These are phyloP conservation scores for Notholithocarpus densiflorus DNA, from an alignment of 306 rosid genomes.

Conservation along the genomic window DNA sequence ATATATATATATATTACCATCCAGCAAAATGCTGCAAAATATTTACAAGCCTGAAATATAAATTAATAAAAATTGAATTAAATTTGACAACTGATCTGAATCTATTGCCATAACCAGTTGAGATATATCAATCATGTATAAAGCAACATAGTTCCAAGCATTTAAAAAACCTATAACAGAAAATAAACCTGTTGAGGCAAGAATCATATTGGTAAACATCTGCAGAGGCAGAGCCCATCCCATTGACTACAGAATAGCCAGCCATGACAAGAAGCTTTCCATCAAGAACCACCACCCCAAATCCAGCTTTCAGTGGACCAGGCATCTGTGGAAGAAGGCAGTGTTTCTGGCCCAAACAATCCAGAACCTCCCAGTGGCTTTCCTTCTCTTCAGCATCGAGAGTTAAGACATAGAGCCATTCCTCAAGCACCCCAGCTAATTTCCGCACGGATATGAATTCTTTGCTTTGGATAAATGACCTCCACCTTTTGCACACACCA, in stretches of 20 bases:
- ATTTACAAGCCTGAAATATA: background rate
- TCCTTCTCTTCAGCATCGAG: slow-evolving; percentile 52
- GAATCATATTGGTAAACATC: slow-evolving; percentile 81
- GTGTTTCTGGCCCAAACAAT: slow-evolving; percentile 56
- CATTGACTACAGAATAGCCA: slow-evolving; percentile 55
- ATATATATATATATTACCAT: too few species aligned
- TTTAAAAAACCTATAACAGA: background rate
- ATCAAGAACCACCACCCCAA: slow-evolving; percentile 67
- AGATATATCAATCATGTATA: background rate
- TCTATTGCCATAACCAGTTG: background rate
- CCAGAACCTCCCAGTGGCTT: slow-evolving; percentile 92
- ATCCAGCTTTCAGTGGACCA: slow-evolving; percentile 52
- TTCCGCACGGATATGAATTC: slow-evolving; percentile 68
- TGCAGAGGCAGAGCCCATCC: slow-evolving; percentile 46
- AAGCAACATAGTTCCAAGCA: slow-evolving; percentile 1
- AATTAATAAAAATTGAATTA: background rate
- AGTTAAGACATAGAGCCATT: slow-evolving; percentile 86
- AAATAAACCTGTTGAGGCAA: slow-evolving; percentile 66
- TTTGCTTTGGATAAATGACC: slow-evolving; percentile 70
- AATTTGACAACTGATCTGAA: background rate
- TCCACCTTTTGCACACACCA: slow-evolving; percentile 85
- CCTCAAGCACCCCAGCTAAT: slow-evolving; percentile 77
- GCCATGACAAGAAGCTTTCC: slow-evolving; percentile 91
- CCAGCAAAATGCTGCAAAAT: background rate
- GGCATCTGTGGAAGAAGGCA: slow-evolving; percentile 73